Percentiles rank a stretch among this genome's conserved stretches.
These are phyloP conservation scores for Penicillium angulare DNA, from an alignment of 495 filamentous ascomycete genomes.

Conservation along the genomic window DNA sequence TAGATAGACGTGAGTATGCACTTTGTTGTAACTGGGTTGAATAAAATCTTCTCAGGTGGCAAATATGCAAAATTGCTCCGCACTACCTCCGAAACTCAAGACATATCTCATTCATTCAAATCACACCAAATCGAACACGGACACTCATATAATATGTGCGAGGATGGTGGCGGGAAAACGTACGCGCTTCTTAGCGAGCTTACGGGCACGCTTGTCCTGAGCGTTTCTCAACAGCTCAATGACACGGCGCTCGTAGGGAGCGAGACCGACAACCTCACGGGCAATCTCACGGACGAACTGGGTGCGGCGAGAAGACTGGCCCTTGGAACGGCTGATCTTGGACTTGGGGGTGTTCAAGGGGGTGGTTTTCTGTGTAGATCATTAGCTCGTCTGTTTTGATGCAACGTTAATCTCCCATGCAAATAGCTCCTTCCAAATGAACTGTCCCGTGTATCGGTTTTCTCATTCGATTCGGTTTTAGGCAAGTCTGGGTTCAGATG, in stretches of 20 bases:
- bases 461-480: slow-evolving; percentile 2
- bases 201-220: slow-evolving; percentile 98
- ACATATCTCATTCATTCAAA: slow-evolving; percentile 1
- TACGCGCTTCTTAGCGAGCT: slow-evolving; percentile 99
- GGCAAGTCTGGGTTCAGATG: slow-evolving; percentile 10
- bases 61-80: slow-evolving; percentile 2
- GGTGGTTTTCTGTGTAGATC: slow-evolving; percentile 79
- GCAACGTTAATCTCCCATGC: background rate
- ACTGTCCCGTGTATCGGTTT: slow-evolving; percentile 1
- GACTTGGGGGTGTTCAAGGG: slow-evolving; percentile 76
- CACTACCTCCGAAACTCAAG: background rate
- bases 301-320: slow-evolving; percentile 87
- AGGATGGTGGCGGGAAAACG: slow-evolving; percentile 29
- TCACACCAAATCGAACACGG: background rate
- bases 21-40: background rate
- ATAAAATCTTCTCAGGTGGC: background rate
- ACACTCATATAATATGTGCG: too few relatives aligned
- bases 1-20: too few relatives aligned
- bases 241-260: slow-evolving; percentile 96
- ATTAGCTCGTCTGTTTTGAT: slow-evolving; percentile 18
- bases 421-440: background rate
- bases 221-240: slow-evolving; percentile 98
- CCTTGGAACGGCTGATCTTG: slow-evolving; percentile 85
- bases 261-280: slow-evolving; percentile 88
- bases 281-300: slow-evolving; percentile 92